Conservation (phyloP, 139 green algal genomes). For the Monoraphidium neglectum region DNA sequence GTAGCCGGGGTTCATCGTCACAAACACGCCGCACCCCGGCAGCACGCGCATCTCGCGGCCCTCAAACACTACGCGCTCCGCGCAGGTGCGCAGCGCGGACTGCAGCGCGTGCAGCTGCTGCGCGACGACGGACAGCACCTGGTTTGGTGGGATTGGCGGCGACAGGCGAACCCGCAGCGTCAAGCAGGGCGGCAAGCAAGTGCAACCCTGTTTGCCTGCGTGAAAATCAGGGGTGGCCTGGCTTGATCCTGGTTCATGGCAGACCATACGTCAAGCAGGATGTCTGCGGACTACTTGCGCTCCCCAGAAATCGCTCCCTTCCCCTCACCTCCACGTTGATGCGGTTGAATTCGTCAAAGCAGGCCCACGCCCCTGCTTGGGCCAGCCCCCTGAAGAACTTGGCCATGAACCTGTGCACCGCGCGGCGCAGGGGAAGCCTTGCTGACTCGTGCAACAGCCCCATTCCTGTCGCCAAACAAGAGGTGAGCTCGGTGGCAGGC, state of each 20-base stretch:
- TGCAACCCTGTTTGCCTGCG: too few relatives aligned
- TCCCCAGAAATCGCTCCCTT: not conserved
- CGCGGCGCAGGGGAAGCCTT: too few relatives aligned
- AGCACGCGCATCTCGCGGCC: slow-evolving; percentile 76
- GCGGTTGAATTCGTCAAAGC: slow-evolving; percentile 92
- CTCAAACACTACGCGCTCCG: slow-evolving; percentile 80
- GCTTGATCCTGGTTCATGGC: too few relatives aligned
- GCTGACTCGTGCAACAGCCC: too few relatives aligned
- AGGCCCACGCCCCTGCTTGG: slow-evolving; percentile 82
- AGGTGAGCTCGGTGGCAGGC: too few relatives aligned
- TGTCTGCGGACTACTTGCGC: too few relatives aligned
- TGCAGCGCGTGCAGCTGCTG: slow-evolving; percentile 37
- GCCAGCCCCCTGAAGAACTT: slow-evolving; percentile 78
- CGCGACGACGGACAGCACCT: slow-evolving; percentile 42
- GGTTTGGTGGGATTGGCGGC: not conserved
- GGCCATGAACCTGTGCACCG: slow-evolving; percentile 55
- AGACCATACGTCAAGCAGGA: too few relatives aligned
- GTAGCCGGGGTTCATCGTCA: slow-evolving; percentile 90
- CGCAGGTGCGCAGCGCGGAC: slow-evolving; percentile 66
- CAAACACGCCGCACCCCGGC: slow-evolving; percentile 78
- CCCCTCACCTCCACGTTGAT: slow-evolving; percentile 76
- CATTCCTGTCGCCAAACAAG: too few relatives aligned
- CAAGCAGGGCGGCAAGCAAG: not conserved
- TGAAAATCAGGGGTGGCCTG: too few relatives aligned
- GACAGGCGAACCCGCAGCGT: too few relatives aligned